Evolutionary conservation across 495 filamentous ascomycete species (phyloP).

Genomic region (Penicillium robsamsonii): DNA sequence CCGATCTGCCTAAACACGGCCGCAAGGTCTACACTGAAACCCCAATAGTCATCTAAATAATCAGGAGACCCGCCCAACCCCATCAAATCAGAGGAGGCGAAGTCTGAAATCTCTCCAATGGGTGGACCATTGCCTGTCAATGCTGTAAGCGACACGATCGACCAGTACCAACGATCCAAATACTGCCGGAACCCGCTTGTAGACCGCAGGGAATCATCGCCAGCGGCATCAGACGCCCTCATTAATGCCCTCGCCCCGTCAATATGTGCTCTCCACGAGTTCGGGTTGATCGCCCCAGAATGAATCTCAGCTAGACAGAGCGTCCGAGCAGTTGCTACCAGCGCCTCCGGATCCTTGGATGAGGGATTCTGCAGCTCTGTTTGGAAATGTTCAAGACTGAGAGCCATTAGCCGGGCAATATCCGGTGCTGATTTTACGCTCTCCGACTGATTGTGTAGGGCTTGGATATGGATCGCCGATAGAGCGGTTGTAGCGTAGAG

Average conservation of each 20-base stretch:
- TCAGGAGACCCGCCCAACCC: slow-evolving; percentile 30
- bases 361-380: slow-evolving; percentile 42
- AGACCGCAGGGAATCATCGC: slow-evolving; percentile 29
- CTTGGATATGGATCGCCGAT: slow-evolving; percentile 49
- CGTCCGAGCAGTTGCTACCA: slow-evolving; percentile 48
- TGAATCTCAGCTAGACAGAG: slow-evolving; percentile 50
- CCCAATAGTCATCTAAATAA: slow-evolving; percentile 50
- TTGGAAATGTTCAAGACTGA: slow-evolving; percentile 47
- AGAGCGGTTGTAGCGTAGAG: slow-evolving; percentile 48
- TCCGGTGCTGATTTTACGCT: slow-evolving; percentile 45
- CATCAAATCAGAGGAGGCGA: slow-evolving; percentile 17
- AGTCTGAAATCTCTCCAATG: slow-evolving; percentile 32
- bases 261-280: slow-evolving; percentile 49
- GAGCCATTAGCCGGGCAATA: slow-evolving; percentile 45
- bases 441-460: slow-evolving; percentile 43
- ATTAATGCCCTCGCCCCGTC: slow-evolving; percentile 46
- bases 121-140: slow-evolving; percentile 48
- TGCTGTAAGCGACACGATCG: slow-evolving; percentile 47
- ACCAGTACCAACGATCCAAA: slow-evolving; percentile 47
- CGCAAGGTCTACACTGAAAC: slow-evolving; percentile 42
- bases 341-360: slow-evolving; percentile 38
- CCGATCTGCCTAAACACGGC: slow-evolving; percentile 46
- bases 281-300: slow-evolving; percentile 46
- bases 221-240: slow-evolving; percentile 29
- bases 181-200: slow-evolving; percentile 43